A percentile compares a stretch with the other conserved stretches of the same genome.
These are phyloP conservation scores for Acanthamoeba royreba DNA, from an alignment of 208 protist species.

Conservation along the genomic window DNA sequence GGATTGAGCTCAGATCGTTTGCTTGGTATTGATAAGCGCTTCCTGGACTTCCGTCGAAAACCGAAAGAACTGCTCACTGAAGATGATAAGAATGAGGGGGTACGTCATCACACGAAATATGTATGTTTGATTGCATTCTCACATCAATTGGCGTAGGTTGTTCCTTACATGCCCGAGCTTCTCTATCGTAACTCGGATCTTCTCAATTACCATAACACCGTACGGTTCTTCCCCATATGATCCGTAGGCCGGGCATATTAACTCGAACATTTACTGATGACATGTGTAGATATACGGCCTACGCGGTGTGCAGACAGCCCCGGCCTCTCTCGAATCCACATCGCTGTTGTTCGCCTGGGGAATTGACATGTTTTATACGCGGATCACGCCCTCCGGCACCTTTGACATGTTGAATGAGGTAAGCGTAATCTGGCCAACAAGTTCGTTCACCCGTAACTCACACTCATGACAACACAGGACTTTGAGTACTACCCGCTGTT, in stretches of 20 bases:
- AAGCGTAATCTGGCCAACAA: background rate
- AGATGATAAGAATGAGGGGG: conserved; percentile 58
- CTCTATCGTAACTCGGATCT: background rate
- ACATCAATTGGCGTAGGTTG: background rate
- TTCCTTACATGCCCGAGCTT: conserved; percentile 51
- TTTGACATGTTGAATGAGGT: conserved; percentile 64
- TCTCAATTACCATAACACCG: conserved; percentile 51
- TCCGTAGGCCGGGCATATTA: too few relatives aligned
- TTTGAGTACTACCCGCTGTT: conserved; percentile 20
- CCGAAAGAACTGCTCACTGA: conserved; percentile 37
- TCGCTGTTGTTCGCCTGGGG: conserved; percentile 54
- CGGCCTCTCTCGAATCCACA: conserved; percentile 63
- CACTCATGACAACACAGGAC: too few relatives aligned
- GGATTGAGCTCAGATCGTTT: conserved; percentile 4
- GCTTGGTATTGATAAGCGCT: conserved; percentile 32
- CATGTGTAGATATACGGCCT: background rate
- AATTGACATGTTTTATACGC: conserved; percentile 59
- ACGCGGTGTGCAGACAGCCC: conserved; percentile 7
- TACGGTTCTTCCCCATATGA: conserved; percentile 8
- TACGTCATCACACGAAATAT: background rate
- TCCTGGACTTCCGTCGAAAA: conserved; percentile 20
- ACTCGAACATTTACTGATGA: background rate
- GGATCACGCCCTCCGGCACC: conserved; percentile 34
- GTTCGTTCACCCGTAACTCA: background rate
- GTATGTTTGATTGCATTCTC: background rate